phyloP scores from a whole-genome alignment of 768 basidiomycete genomes.

The Rubroboletus satanas region DNA sequence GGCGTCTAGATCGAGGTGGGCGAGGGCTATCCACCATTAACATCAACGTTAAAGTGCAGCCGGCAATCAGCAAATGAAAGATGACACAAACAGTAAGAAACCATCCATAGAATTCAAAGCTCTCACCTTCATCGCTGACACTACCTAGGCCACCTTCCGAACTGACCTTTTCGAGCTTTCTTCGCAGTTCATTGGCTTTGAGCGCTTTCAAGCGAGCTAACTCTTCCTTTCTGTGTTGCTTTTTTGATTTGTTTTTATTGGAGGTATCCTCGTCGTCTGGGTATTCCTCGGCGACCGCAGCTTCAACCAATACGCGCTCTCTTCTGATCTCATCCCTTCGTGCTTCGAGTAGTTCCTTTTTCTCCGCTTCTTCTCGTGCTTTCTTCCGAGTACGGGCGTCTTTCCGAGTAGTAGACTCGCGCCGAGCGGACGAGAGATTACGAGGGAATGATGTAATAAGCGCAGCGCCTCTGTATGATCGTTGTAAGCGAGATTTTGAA shows the following conservation, averaged over 20 bases:
- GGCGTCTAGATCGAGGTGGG: conserved; percentile 78
- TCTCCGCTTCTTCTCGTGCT: conserved; percentile 61
- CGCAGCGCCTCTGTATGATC: conserved; percentile 52
- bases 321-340: conserved; percentile 73
- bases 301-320: conserved; percentile 60
- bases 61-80: background rate
- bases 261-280: conserved; percentile 74
- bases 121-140: conserved; percentile 28
- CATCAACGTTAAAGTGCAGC: background rate
- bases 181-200: conserved; percentile 78
- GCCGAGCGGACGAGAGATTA: conserved; percentile 59
- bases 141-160: conserved; percentile 58
- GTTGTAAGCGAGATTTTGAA: background rate
- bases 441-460: conserved; percentile 77
- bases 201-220: conserved; percentile 75
- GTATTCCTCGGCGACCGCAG: conserved; percentile 67
- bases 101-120: background rate
- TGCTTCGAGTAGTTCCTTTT: conserved; percentile 72
- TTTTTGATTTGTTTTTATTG: conserved; percentile 34
- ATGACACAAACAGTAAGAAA: background rate
- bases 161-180: conserved; percentile 69
- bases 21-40: conserved; percentile 42
- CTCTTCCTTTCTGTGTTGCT: conserved; percentile 54
- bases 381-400: conserved; percentile 77
- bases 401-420: conserved; percentile 75